Evolutionary conservation across 2,329 filamentous ascomycete species (phyloP).

Genomic region (Thelonectria blattea): DNA sequence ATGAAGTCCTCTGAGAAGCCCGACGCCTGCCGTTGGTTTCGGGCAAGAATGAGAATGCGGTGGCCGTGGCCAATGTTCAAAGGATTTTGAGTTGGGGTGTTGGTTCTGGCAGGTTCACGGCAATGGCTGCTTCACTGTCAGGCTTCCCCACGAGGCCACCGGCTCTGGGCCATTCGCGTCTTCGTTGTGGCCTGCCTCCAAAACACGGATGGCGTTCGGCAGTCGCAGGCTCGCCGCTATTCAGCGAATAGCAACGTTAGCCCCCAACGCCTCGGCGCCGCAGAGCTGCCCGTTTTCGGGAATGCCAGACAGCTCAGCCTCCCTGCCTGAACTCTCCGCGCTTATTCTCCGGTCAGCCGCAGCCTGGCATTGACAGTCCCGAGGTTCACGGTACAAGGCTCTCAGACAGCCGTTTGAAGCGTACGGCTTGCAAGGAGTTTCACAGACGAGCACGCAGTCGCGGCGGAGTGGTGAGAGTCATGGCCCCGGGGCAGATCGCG

Average conservation of each 20-base stretch:
- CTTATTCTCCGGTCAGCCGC: neutral
- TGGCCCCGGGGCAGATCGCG: conserved; percentile 19
- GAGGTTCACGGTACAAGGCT: neutral
- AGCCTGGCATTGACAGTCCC: neutral
- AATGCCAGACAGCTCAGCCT: conserved; percentile 9
- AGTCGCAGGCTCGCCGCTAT: neutral
- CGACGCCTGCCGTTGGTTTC: too few relatives aligned
- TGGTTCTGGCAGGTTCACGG: conserved; percentile 9
- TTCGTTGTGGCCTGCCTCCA: conserved; percentile 6
- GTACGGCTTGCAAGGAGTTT: neutral
- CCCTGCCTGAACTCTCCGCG: conserved; percentile 1
- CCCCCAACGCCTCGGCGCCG: neutral
- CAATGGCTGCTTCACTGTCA: conserved; percentile 1
- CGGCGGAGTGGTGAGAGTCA: conserved; percentile 5
- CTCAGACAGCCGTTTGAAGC: neutral
- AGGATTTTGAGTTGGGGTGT: neutral
- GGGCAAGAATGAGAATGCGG: neutral
- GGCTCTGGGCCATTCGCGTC: conserved; percentile 5
- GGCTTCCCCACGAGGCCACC: conserved; percentile 3
- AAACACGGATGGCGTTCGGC: conserved; percentile 18
- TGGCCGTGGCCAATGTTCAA: conserved; percentile 13
- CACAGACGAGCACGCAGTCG: conserved; percentile 5
- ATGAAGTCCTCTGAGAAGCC: too few relatives aligned
- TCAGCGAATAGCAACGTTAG: neutral
- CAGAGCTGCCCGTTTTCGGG: conserved; percentile 21